These are phyloP conservation scores for Isabelozyma rhagii DNA, from an alignment of 805 yeast genomes.

Conservation along the genomic window DNA sequence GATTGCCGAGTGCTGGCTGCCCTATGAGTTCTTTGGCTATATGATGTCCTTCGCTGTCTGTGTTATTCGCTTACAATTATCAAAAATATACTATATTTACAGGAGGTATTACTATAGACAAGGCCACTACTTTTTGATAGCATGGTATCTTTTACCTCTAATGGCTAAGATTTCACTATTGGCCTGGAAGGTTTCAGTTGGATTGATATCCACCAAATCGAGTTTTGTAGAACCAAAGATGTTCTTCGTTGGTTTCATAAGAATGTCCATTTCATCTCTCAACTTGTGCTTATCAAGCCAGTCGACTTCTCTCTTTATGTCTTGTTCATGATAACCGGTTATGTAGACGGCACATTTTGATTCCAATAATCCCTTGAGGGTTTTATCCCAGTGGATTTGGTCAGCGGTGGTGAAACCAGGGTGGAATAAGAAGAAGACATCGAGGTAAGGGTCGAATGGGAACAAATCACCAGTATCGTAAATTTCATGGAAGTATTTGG, in stretches of 20 bases:
- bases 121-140: slow-evolving; percentile 40
- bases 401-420: slow-evolving; percentile 91
- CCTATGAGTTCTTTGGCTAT: too few relatives aligned
- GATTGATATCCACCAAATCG: slow-evolving; percentile 89
- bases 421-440: slow-evolving; percentile 89
- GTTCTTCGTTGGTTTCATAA: slow-evolving; percentile 73
- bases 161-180: slow-evolving; percentile 88
- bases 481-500: slow-evolving; percentile 85
- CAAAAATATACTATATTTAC: background rate
- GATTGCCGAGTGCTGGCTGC: too few relatives aligned
- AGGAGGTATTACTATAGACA: background rate
- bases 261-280: slow-evolving; percentile 69
- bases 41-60: too few relatives aligned
- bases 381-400: slow-evolving; percentile 76
- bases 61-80: background rate
- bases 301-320: slow-evolving; percentile 63
- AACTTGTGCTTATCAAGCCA: slow-evolving; percentile 66
- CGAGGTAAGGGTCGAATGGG: slow-evolving; percentile 97
- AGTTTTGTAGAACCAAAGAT: slow-evolving; percentile 84
- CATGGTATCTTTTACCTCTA: slow-evolving; percentile 96
- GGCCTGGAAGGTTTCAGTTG: slow-evolving; percentile 90
- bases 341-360: slow-evolving; percentile 90
- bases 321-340: slow-evolving; percentile 83
- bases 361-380: slow-evolving; percentile 83
- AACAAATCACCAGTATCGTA: slow-evolving; percentile 92